Evolutionary conservation across 352 stramenopile genomes (phyloP), one percentile per base, ranked within the genome.

Genomic region (Globisporangium splendens): DNA sequence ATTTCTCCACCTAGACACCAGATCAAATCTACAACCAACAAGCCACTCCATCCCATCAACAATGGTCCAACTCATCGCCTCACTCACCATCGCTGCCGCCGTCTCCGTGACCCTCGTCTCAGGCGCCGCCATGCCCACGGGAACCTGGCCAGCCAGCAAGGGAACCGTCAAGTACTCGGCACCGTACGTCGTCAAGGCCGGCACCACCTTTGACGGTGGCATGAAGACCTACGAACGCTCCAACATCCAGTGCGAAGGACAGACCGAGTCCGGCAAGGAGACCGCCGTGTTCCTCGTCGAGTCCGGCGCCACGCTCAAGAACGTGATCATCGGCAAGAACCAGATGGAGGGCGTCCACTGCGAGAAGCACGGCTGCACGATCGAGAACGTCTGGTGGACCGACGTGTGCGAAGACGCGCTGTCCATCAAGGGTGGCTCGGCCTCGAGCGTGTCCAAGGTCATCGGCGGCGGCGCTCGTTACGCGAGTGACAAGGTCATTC

Each of bases 181-280:
- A 39, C 50, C 68, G 0, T 73, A 75, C 50, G 64, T 63, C 4
- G 73, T 83, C 14, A 54, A 63, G 8, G 66, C 66, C 6, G 75
- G 69, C n/a, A 66, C 70, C 15, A 63, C 59, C 13, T 86, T 81
- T 53, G 78, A 86, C 43, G 78, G 78, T 18, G 66, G 67, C 15
- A 71, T 81, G 59, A 69, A 86, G 63, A 88, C 71, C 12, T 86
- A 79, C 63, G 59, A 88, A n/a, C 75, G 66, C 24, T 78, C 69
- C 17, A 59, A 81, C 48, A 70, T 79, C 51, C 66, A 50, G 50
- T 85, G 75, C 33, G 46, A 70, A 7, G 72, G 65, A 1, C 65
- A 78, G 13, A 53, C 54, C 15, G 69, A 77, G 33, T 68, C 66
- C 21, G 54, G 53, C 4, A 54, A 52, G 8, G 61, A 50, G 15